Evolutionary conservation across 306 rosid species (phyloP), one percentile per base, ranked within the genome.

Genomic region (Myrica gale): DNA sequence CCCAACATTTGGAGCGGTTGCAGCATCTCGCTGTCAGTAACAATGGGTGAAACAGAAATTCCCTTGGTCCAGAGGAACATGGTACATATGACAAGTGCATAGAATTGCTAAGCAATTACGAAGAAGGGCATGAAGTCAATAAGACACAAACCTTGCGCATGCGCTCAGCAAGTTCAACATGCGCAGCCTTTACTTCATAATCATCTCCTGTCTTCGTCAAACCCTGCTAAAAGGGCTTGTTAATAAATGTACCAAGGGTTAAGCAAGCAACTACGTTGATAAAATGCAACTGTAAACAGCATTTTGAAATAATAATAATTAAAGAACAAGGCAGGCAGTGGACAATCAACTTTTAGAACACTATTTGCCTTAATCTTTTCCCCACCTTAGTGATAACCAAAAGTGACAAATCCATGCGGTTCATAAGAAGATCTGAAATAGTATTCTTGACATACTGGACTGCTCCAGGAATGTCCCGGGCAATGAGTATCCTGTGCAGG

Each of bases 1-100:
- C 68, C 98, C 98, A 82, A 95, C 98, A 84, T 89, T 92, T 75
- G 98, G 98, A 80, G 98, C 98, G 76, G 98, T 90, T 71, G 98
- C 97, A 82, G 98, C 90, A 90, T 95, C 98, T 77, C 96, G 83
- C 98, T 95, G 83, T 74, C 75, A 70, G 82, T 72, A 53, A 78
- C 41, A 70, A 74, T 77, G 72, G 3, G 37, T 75, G 73, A 76
- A 71, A 72, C 51, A 43, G 58, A 80, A 26, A 77, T 32, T 68
- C 23, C 75, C 42, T 63, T 50, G 61, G 60, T 56, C 77, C 50
- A 56, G 16, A 66, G n/a, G 70, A 66, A 66, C 67, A 60, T 60
- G 43, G 43, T 60, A 60, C 32, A 57, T 60, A 13, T 60, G n/a
- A 21, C 43, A 60, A 12, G 41, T 45, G 43, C 45, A 58, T 74